Conservation (phyloP, 2,329 filamentous ascomycete genomes). For the Mariannaea sp. region DNA sequence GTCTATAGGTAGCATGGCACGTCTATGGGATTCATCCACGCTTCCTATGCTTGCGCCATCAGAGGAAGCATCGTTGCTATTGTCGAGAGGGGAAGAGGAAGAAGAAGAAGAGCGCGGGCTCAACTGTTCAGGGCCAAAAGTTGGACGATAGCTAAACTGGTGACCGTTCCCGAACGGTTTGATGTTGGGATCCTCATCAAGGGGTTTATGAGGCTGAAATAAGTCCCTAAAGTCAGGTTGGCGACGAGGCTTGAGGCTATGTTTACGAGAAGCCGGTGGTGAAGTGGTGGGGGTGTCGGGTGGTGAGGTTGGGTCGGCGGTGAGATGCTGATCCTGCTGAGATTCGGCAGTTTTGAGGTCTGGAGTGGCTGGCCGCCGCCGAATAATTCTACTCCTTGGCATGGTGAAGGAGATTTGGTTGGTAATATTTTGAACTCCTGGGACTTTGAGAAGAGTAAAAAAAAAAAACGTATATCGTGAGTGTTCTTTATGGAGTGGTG, state of each 20-base stretch:
- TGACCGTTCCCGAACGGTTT: constrained; percentile 49
- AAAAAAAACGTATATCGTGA: constrained; percentile 36
- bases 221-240: constrained; percentile 42
- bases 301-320: constrained; percentile 52
- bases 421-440: constrained; percentile 7
- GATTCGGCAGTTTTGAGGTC: constrained; percentile 45
- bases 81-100: constrained; percentile 35
- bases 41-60: constrained; percentile 38
- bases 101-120: constrained; percentile 45
- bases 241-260: constrained; percentile 39
- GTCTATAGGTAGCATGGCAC: constrained; percentile 16
- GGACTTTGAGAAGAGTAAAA: constrained; percentile 14
- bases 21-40: constrained; percentile 30
- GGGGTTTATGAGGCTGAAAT: constrained; percentile 29
- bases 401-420: constrained; percentile 28
- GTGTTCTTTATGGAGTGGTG: constrained; percentile 3
- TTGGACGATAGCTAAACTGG: constrained; percentile 49
- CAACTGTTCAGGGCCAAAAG: constrained; percentile 42
- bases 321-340: constrained; percentile 35
- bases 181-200: constrained; percentile 47
- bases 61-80: constrained; percentile 38
- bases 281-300: constrained; percentile 53
- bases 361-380: constrained; percentile 49
- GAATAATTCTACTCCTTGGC: constrained; percentile 41
- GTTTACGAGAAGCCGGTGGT: constrained; percentile 43